Evolutionary conservation across 768 basidiomycete species (phyloP).

Genomic region (Serendipita sp.): DNA sequence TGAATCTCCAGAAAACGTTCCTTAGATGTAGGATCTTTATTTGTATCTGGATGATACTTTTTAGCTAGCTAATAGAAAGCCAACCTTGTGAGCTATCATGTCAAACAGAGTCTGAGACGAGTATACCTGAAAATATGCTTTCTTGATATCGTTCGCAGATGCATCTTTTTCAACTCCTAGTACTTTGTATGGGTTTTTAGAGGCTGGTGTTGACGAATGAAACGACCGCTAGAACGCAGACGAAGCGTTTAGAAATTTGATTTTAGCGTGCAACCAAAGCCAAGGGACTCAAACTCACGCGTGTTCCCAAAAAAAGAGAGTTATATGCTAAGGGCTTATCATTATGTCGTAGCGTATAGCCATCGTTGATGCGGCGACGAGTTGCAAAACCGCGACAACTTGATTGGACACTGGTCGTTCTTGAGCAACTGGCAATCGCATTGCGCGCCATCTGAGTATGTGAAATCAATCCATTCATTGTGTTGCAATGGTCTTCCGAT

Average conservation of each 20-base stretch:
- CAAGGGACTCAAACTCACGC: no score
- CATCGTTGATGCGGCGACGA: no score
- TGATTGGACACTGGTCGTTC: no score
- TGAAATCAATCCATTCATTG: no score
- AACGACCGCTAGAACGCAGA: conserved; percentile 48
- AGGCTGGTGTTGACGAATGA: conserved; percentile 48
- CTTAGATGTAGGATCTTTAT: conserved; percentile 77
- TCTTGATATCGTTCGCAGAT: conserved; percentile 81
- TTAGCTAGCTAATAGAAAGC: conserved; percentile 73
- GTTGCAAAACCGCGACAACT: no score
- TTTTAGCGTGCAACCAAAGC: no score
- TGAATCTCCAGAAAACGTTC: conserved; percentile 96
- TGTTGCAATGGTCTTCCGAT: no score
- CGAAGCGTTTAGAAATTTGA: not conserved
- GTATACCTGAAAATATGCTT: conserved; percentile 85
- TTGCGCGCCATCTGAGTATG: no score
- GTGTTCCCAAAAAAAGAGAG: no score
- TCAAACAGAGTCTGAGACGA: conserved; percentile 3
- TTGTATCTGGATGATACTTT: conserved; percentile 96
- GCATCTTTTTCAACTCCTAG: conserved; percentile 80
- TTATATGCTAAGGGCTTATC: no score
- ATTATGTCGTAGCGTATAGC: no score
- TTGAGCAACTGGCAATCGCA: no score
- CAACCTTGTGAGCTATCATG: conserved; percentile 3
- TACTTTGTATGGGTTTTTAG: conserved; percentile 79